These are phyloP conservation scores for Triangularia verruculosa DNA, from an alignment of 2,329 filamentous ascomycete genomes.

Conservation along the genomic window DNA sequence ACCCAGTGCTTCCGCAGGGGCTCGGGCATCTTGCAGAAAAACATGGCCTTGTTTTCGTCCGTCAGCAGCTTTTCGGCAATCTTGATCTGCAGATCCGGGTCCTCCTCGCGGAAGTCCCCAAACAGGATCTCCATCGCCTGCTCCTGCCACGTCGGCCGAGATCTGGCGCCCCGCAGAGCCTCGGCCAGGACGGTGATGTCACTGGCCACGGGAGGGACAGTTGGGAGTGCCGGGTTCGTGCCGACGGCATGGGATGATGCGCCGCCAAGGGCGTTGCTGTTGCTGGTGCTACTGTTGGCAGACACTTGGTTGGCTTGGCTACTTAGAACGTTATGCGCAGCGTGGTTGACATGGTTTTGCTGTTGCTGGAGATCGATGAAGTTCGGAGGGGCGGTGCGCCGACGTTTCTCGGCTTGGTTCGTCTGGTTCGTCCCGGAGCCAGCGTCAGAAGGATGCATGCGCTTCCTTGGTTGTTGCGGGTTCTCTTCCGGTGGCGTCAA, in stretches of 20 bases:
- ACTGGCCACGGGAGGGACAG: conserved; percentile 15
- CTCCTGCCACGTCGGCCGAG: conserved; percentile 51
- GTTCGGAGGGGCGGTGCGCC: conserved; percentile 32
- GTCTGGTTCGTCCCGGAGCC: conserved; percentile 7
- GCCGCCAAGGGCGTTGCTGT: not conserved
- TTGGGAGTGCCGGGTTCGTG: not conserved
- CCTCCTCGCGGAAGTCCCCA: conserved; percentile 55
- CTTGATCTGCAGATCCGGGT: conserved; percentile 57
- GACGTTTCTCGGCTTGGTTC: conserved; percentile 33
- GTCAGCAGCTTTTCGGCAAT: conserved; percentile 57
- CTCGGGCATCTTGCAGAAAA: conserved; percentile 60
- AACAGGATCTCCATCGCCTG: conserved; percentile 59
- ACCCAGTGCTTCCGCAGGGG: conserved; percentile 55
- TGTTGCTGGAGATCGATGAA: conserved; percentile 28
- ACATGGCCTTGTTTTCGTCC: conserved; percentile 59
- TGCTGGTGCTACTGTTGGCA: conserved; percentile 14
- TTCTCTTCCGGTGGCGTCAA: conserved; percentile 56
- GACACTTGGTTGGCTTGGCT: conserved; percentile 18
- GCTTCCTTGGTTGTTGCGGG: conserved; percentile 41
- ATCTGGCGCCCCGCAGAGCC: conserved; percentile 37
- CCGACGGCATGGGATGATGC: not conserved
- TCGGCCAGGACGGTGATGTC: conserved; percentile 39
- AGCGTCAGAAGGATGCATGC: conserved; percentile 30
- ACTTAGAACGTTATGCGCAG: conserved; percentile 8
- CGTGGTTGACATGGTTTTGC: conserved; percentile 17